phyloP scores from a whole-genome alignment of 225 moss, liverwort and hornwort species.

The Sphagnum tenellum region DNA sequence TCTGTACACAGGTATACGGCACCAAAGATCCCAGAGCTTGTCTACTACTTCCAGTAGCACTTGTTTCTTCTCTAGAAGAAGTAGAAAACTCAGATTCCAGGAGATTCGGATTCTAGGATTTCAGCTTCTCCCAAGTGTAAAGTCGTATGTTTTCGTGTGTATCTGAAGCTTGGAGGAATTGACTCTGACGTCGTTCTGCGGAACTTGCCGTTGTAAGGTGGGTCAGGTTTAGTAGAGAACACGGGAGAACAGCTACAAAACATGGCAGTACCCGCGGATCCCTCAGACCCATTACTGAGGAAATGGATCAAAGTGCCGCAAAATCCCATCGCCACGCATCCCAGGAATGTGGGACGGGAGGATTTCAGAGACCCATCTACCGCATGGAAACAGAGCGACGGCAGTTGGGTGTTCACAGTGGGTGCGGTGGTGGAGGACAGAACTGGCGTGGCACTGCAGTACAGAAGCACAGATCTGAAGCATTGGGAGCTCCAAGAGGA shows the following conservation, averaged over 20 bases:
- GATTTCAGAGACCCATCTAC: slow-evolving; percentile 31
- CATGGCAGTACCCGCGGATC: slow-evolving; percentile 26
- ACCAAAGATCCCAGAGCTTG: background rate
- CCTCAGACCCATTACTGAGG: slow-evolving; percentile 25
- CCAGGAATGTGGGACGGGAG: slow-evolving; percentile 2
- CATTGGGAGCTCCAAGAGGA: no score
- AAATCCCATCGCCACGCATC: slow-evolving; percentile 18
- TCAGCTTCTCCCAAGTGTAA: no score
- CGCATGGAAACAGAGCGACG: slow-evolving; percentile 6
- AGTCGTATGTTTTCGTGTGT: no score
- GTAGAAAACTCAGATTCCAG: no score
- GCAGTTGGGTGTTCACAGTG: no score
- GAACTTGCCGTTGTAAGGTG: background rate
- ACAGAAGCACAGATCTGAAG: no score
- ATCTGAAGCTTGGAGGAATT: no score
- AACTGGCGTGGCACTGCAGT: background rate
- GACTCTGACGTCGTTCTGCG: no score
- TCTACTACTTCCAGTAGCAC: no score
- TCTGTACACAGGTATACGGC: background rate
- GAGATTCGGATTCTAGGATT: no score
- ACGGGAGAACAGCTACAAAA: slow-evolving; percentile 15
- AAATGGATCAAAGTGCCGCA: slow-evolving; percentile 5
- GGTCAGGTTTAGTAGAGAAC: slow-evolving; percentile 7
- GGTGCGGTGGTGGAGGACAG: no score
- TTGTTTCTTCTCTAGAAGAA: no score